Evolutionary conservation across 2,329 filamentous ascomycete genomes (phyloP).

Genomic region (Claviceps africana): DNA sequence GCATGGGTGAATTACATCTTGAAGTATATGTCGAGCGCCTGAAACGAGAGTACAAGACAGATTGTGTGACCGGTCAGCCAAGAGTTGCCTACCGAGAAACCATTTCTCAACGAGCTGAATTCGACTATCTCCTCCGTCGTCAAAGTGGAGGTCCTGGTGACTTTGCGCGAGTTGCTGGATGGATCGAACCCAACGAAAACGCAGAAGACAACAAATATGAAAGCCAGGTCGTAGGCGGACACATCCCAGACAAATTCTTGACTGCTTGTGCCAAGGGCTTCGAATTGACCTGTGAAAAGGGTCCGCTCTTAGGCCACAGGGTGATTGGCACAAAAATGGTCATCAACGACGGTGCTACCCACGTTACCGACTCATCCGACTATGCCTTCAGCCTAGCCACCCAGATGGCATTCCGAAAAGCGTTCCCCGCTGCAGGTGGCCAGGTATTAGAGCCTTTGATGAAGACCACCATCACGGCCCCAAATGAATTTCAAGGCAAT

Average conservation of each 20-base stretch:
- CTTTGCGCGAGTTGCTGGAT: constrained; percentile 84
- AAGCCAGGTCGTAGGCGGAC: constrained; percentile 74
- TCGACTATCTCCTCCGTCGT: constrained; percentile 89
- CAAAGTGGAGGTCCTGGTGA: constrained; percentile 93
- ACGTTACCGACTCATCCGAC: constrained; percentile 96
- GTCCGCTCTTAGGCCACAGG: constrained; percentile 81
- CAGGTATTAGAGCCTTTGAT: constrained; percentile 89
- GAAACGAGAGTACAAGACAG: constrained; percentile 89
- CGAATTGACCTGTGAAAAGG: constrained; percentile 65
- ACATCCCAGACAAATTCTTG: constrained; percentile 90
- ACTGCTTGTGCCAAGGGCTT: constrained; percentile 94
- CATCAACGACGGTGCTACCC: constrained; percentile 89
- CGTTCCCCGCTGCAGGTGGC: constrained; percentile 68
- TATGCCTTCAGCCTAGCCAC: constrained; percentile 90
- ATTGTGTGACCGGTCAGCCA: constrained; percentile 88
- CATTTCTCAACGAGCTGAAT: constrained; percentile 63
- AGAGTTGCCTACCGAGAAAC: constrained; percentile 97
- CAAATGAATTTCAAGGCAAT: constrained; percentile 93
- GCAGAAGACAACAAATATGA: constrained; percentile 71
- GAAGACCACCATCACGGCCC: constrained; percentile 94
- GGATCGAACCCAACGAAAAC: constrained; percentile 69
- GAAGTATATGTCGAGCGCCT: constrained; percentile 97
- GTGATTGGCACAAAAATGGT: constrained; percentile 86
- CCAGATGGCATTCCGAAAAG: constrained; percentile 91
- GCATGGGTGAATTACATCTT: constrained; percentile 94